These are phyloP conservation scores for Neonectria coccinea DNA, from an alignment of 2,329 filamentous ascomycete genomes.

Conservation along the genomic window DNA sequence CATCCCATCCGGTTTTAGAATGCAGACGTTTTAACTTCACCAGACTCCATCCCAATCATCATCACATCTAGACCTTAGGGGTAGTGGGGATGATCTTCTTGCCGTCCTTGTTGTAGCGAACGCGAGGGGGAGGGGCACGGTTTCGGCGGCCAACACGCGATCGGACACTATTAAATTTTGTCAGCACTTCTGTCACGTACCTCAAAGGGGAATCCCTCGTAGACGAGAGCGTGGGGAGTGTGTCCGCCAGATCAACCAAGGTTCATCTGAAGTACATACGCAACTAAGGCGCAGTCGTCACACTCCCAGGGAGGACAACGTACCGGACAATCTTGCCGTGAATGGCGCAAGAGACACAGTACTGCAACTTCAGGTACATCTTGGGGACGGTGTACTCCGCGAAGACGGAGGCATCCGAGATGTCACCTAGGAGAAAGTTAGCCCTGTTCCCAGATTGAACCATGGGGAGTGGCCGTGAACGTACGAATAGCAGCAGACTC, in stretches of 20 bases:
- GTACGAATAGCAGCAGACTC: slow-evolving; percentile 99
- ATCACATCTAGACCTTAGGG: slow-evolving; percentile 54
- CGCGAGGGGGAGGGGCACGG: slow-evolving; percentile 96
- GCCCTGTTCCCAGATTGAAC: slow-evolving; percentile 21
- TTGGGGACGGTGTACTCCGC: slow-evolving; percentile 99
- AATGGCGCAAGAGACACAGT: slow-evolving; percentile 99
- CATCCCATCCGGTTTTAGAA: slow-evolving; percentile 53
- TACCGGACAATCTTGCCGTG: slow-evolving; percentile 99
- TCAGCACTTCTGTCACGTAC: slow-evolving; percentile 56
- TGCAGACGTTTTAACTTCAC: slow-evolving; percentile 51
- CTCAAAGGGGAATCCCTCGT: slow-evolving; percentile 19
- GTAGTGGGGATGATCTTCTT: slow-evolving; percentile 95
- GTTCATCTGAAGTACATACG: slow-evolving; percentile 68
- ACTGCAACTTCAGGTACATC: slow-evolving; percentile 99
- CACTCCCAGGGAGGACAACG: slow-evolving; percentile 70
- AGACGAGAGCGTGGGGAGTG: slow-evolving; percentile 43
- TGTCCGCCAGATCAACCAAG: slow-evolving; percentile 65
- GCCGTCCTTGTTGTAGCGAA: slow-evolving; percentile 99
- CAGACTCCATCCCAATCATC: slow-evolving; percentile 53
- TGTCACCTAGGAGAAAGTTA: slow-evolving; percentile 80
- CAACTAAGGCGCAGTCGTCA: slow-evolving; percentile 66
- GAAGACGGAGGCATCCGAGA: slow-evolving; percentile 99
- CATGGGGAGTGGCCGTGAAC: slow-evolving; percentile 56
- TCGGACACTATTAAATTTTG: slow-evolving; percentile 87
- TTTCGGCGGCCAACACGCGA: slow-evolving; percentile 97